These are phyloP conservation scores for Gossypium lobatum DNA, from an alignment of 441 rosid species.

Conservation along the genomic window DNA sequence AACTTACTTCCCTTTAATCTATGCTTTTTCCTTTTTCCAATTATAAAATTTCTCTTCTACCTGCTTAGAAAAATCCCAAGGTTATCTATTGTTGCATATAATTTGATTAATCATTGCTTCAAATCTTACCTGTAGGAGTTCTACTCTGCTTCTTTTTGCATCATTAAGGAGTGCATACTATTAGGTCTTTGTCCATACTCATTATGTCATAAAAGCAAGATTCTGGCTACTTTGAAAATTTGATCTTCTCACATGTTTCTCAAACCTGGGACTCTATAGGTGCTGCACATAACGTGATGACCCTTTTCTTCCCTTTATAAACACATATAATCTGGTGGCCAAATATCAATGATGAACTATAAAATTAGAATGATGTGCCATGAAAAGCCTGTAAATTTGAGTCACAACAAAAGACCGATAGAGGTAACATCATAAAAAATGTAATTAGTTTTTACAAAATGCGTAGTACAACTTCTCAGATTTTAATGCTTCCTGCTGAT, in stretches of 20 bases:
- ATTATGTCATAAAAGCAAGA: not conserved
- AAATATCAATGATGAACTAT: not conserved
- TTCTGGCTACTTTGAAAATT: not conserved
- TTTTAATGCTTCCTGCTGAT: not conserved
- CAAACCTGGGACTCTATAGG: not conserved
- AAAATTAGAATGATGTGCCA: not conserved
- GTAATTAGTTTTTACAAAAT: not conserved
- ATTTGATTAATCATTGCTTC: not conserved
- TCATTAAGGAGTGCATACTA: not conserved
- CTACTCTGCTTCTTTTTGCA: not conserved
- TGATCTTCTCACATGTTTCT: not conserved
- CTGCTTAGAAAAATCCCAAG: not conserved
- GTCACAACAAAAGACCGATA: not conserved
- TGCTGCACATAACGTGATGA: not conserved
- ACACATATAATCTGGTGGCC: not conserved
- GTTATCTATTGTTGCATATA: not conserved
- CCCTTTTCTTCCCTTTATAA: not conserved
- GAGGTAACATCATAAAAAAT: not conserved
- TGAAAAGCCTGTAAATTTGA: not conserved
- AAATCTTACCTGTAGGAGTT: not conserved
- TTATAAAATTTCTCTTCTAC: not conserved
- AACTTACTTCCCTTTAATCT: not conserved
- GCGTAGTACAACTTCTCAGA: not conserved
- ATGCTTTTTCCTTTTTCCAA: not conserved
- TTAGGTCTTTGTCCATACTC: not conserved